Base-by-base conservation (phyloP, 345 rosid species). In the Melaleuca alternifolia region DNA sequence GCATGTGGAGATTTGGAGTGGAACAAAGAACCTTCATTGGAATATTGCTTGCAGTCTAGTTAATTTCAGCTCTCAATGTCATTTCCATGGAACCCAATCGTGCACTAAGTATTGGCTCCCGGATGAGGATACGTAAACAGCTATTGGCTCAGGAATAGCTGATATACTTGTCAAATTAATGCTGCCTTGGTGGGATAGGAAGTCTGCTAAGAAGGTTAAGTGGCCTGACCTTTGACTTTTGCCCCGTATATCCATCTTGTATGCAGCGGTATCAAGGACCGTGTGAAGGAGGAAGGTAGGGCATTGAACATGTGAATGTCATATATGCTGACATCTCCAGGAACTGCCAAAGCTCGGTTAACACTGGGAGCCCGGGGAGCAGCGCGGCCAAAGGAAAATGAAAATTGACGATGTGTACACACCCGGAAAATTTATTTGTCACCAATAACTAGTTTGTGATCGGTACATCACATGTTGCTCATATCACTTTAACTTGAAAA, bases 1-100 rank as follows among this genome's bases (percentile, higher is more conserved):
- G 91, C 93, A 48, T 94, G 97, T 88, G 98, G 98, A 86, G 95
- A 94, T 85, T 86, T 91, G 53, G 89, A 94, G 88, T 88, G 92
- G 89, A 90, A 93, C 54, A 83, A 85, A 84, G 86, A 87, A 37
- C 23, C 85, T 8, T 50, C 85, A 28, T 82, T 81, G 10, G 87
- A 53, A 3, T 82, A 46, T 26, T 86, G 54, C 77, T 59, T 86
- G 85, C 87, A 86, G 57, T 28, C 77, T 62, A 86, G 77, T 28
- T 79, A 56, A 86, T 83, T 50, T 51, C 59, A 50, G 83, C 75
- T 51, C 53, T 71, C 20, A 71, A 71, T 18, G 79, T 6, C 7
- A 24, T 37, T 71, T 71, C 79, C 48, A 20, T 18, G 48, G 48
- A 71, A 71, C 33, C 81, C 24, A 37, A 71, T 71, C 37, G 81